These are phyloP conservation scores for Xylaria palmicola DNA, from an alignment of 495 filamentous ascomycete genomes.

Conservation along the genomic window DNA sequence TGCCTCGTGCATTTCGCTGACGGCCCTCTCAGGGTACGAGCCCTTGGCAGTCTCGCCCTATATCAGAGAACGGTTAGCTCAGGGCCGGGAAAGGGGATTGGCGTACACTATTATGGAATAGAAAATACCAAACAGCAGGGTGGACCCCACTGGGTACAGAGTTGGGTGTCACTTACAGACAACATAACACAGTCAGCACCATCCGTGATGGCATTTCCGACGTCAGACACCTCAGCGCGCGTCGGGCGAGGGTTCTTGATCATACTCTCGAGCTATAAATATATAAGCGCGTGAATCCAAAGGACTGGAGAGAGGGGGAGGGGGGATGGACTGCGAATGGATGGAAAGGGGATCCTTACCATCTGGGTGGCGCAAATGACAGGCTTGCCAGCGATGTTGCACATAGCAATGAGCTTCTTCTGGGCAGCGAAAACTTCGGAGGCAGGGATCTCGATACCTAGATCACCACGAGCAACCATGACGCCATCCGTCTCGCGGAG, in stretches of 20 bases:
- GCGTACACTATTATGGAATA: no score
- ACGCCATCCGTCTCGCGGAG: conserved; percentile 95
- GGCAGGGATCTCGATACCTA: conserved; percentile 97
- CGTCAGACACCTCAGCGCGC: conserved; percentile 95
- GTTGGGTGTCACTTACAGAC: conserved; percentile 44
- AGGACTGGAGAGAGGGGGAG: conserved; percentile 67
- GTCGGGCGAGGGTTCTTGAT: conserved; percentile 98
- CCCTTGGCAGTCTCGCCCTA: conserved; percentile 95
- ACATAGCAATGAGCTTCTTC: conserved; percentile 99
- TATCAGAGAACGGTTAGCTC: neutral
- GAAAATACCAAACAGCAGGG: no score
- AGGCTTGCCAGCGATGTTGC: conserved; percentile 98
- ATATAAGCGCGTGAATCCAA: conserved; percentile 45
- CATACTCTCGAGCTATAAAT: conserved; percentile 79
- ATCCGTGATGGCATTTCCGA: conserved; percentile 96
- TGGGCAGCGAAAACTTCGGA: conserved; percentile 98
- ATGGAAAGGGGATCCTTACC: conserved; percentile 11
- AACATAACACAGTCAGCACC: conserved; percentile 99
- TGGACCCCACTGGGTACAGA: no score
- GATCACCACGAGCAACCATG: conserved; percentile 98
- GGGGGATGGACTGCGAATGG: no score
- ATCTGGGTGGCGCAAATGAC: conserved; percentile 80
- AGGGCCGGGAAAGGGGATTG: no score
- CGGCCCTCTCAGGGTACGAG: conserved; percentile 86
- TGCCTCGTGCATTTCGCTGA: conserved; percentile 96